These are phyloP conservation scores for Erodium moschatum DNA, from an alignment of 441 rosid species.

Conservation along the genomic window DNA sequence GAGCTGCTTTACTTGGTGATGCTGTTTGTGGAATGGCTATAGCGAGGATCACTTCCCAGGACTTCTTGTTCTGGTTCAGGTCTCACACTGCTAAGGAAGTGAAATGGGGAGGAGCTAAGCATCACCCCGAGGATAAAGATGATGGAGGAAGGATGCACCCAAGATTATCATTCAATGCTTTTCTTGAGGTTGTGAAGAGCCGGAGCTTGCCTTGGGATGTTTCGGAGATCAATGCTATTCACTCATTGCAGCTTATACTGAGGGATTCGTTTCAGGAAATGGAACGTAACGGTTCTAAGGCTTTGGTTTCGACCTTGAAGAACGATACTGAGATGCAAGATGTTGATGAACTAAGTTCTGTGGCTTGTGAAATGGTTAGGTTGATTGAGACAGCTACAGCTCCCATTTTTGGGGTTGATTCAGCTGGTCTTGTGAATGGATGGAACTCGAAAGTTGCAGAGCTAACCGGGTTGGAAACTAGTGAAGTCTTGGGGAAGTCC, in stretches of 20 bases:
- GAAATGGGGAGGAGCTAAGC: constrained; percentile 88
- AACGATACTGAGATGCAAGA: constrained; percentile 43
- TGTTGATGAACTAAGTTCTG: constrained; percentile 42
- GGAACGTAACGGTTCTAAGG: constrained; percentile 34
- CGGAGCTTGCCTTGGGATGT: constrained; percentile 71
- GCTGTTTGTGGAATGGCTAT: constrained; percentile 72
- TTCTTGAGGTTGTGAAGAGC: constrained; percentile 63
- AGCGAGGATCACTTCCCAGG: constrained; percentile 43
- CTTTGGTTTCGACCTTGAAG: constrained; percentile 33
- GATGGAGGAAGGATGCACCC: constrained; percentile 76
- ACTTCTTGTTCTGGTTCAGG: constrained; percentile 80
- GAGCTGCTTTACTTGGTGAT: constrained; percentile 54
- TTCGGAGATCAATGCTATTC: constrained; percentile 77
- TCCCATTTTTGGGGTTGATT: constrained; percentile 71
- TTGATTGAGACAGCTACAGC: constrained; percentile 73
- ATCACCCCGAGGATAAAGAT: constrained; percentile 56
- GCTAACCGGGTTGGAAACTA: constrained; percentile 55
- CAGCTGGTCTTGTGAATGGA: constrained; percentile 54
- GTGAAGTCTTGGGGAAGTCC: constrained; percentile 59
- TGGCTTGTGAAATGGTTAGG: constrained; percentile 73
- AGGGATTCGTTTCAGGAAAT: constrained; percentile 55
- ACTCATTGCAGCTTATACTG: constrained; percentile 74
- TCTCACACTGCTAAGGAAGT: constrained; percentile 68
- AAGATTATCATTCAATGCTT: constrained; percentile 78
- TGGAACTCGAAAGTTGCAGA: constrained; percentile 78